Evolutionary conservation across 2,329 filamentous ascomycete genomes (phyloP), one percentile per base, ranked within the genome.

Genomic region (Lecanicillium sp.): DNA sequence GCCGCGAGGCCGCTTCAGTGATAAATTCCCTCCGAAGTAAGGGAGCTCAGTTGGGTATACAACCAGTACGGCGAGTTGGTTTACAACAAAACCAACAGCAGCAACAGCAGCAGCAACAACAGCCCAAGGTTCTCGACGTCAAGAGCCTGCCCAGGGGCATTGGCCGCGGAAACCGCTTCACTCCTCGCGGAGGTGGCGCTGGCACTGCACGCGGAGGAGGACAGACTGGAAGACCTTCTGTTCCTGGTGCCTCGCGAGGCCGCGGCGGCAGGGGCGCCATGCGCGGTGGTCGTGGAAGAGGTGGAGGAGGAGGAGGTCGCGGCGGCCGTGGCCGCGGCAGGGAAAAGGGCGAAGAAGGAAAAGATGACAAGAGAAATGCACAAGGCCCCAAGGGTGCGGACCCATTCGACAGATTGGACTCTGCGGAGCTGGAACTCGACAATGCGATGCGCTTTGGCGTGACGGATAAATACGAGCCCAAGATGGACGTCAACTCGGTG

Each of bases 71-170:
- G 16, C 20, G 35, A 25, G 15, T 27, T 33, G 20, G 29, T 19
- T 6, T 19, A 29, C 30, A 18, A 12, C n/a, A n/a, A n/a, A n/a
- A n/a, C n/a, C 22, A 25, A 25, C 22, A 25, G 11, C 45, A 45
- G 27, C 55, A n/a, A n/a, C n/a, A 25, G 22, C 22, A 25, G 11
- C 22, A 25, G 22, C 22, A 25, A 25, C 22, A 25, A 25, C 45
- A 45, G 27, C 55, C 58, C 17, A 62, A 57, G 42, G 50, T 68
- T 13, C 53, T 70, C 33, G 62, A 64, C 40, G 48, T 68, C 39
- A 56, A 52, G 40, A 64, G 51, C 40, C 49, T 67, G 11, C 62
- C 59, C 6, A 44, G 53, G 27, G 55, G 58, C 15, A 49, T 51
- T 4, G 35, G 51, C 14, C 47, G 54, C 15, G 49, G 52, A 6